These are phyloP conservation scores for Beta corolliflora DNA, from an alignment of 179 eudicot species.

Conservation along the genomic window DNA sequence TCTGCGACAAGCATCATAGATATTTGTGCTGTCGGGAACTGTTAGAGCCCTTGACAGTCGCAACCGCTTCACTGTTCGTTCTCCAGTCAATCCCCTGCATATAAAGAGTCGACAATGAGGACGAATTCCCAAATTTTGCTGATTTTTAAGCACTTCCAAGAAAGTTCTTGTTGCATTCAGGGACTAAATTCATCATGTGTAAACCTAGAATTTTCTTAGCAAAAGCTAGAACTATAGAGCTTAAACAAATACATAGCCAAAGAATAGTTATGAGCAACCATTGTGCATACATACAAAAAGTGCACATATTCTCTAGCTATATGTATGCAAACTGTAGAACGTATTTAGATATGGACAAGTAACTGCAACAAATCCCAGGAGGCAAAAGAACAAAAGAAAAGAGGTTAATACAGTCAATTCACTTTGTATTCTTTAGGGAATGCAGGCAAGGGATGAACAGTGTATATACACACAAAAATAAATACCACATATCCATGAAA, in stretches of 20 bases:
- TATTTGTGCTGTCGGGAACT: constrained; percentile 83
- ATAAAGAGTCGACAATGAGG: neutral
- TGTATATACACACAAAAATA: neutral
- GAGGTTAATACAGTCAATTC: neutral
- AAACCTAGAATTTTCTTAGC: neutral
- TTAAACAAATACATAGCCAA: neutral
- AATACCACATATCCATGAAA: neutral
- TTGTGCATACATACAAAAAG: neutral
- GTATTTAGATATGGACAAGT: neutral
- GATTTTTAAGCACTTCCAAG: neutral
- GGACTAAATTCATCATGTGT: neutral
- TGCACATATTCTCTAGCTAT: neutral
- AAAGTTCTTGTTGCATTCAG: neutral
- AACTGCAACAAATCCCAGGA: neutral
- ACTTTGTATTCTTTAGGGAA: neutral
- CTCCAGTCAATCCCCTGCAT: constrained; percentile 79
- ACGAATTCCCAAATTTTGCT: neutral
- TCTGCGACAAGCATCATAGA: constrained; percentile 83
- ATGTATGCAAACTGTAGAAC: neutral
- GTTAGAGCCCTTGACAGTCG: constrained; percentile 93
- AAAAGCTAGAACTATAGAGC: neutral
- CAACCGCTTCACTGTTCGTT: constrained; percentile 88
- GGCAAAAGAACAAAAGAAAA: neutral
- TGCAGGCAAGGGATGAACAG: neutral
- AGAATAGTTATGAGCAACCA: neutral